Base-by-base conservation (phyloP, 106 monocot genomes). In the Dendrobium officinale region DNA sequence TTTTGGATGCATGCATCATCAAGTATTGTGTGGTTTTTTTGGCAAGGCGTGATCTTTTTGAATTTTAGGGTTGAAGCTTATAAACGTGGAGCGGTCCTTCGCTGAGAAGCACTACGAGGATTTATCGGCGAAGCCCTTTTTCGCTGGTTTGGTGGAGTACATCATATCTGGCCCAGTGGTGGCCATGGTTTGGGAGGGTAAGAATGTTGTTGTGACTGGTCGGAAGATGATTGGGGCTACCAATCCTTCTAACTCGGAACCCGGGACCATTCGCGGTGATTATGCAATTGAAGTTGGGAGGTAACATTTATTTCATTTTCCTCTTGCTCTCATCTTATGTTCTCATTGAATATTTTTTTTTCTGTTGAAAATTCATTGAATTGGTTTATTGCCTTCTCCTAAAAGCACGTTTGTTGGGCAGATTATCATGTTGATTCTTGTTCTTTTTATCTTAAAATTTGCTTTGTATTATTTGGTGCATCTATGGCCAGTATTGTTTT, bases 151-250 rank as follows among this genome's bases (percentile, higher is more conserved):
- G 44, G 93, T 96, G 20, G 93, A 96, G 27, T 96, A 96, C 90
- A 93, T 96, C 84, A 86, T 92, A 75, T 96, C 96, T 11, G 96
- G 96, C 44, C 96, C 96, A 2, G 96, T 96, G 58, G 96, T 96
- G 24, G 96, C 96, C 44, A 96, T 96, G 96, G 88, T 96, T 51
- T 96, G 96, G 96, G 96, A 93, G 85, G 96, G 96, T 19, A 92
- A 93, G 83, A 80, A 84, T 42, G 92, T 96, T 24, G 96, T 96
- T 40, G 47, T 81, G 76, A 94, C 93, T 61, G 96, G 92, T 56
- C 90, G 96, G 67, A 92, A 90, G 87, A 87, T 96, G 75, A 92
- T 96, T 54, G 96, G 96, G 8, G 96, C 96, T 70, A 96, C 96
- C 61, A 90, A 92, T 55, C 96, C 96, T 13, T 81, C 87, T 0